Conservation (phyloP, 2,329 filamentous ascomycete species). For the Colletotrichum cordylinicola region DNA sequence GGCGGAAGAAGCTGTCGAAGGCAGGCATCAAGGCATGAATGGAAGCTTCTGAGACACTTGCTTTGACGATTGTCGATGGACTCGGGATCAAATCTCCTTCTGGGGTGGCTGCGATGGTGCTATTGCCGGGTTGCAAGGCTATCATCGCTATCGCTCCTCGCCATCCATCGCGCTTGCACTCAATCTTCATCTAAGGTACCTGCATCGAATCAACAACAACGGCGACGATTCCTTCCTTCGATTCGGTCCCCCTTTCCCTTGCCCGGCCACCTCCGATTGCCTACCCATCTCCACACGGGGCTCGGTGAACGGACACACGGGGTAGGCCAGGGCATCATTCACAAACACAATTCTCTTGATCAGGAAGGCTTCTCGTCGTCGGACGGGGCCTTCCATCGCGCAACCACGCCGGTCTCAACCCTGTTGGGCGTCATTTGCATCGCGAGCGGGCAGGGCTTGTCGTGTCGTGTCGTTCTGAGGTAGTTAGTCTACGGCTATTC, state of each 20-base stretch:
- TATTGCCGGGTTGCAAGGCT: background rate
- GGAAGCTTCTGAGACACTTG: slow-evolving; percentile 20
- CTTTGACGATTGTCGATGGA: slow-evolving; percentile 4
- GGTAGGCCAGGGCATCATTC: background rate
- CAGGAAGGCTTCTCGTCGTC: background rate
- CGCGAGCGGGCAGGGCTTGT: background rate
- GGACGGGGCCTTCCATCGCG: background rate
- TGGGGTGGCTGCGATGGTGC: background rate
- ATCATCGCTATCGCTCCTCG: background rate
- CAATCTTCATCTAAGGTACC: background rate
- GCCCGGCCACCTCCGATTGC: slow-evolving; percentile 12
- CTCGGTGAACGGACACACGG: background rate
- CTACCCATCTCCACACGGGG: background rate
- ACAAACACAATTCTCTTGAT: background rate
- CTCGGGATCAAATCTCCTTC: background rate
- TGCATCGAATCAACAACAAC: background rate
- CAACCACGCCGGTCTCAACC: background rate
- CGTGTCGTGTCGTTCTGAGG: background rate
- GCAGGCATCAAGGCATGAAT: slow-evolving; percentile 15
- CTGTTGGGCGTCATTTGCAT: background rate
- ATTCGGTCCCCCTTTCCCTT: background rate
- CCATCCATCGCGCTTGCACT: background rate
- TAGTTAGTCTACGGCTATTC: background rate
- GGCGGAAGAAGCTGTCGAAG: slow-evolving; percentile 2
- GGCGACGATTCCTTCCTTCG: background rate